phyloP scores from a whole-genome alignment of 2,329 filamentous ascomycete genomes.

The Xylaria arbuscula region DNA sequence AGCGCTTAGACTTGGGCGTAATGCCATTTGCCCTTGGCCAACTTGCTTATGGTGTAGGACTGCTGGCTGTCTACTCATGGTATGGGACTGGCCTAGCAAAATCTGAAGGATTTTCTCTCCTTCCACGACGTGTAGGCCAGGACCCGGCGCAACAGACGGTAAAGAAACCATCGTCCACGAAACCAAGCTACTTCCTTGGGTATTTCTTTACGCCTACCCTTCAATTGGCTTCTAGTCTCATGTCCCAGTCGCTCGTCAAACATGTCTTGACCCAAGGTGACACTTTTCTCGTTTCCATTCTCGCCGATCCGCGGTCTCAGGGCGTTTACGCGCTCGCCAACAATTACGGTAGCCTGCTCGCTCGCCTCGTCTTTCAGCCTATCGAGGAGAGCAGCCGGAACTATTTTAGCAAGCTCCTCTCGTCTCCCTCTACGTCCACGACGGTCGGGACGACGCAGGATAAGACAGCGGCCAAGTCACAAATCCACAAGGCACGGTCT shows the following conservation, averaged over 20 bases:
- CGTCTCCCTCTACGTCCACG: constrained; percentile 47
- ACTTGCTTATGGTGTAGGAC: constrained; percentile 74
- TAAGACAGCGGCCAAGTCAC: constrained; percentile 35
- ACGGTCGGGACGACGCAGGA: constrained; percentile 21
- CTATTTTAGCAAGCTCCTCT: constrained; percentile 85
- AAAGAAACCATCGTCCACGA: constrained; percentile 4
- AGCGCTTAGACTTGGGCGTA: constrained; percentile 71
- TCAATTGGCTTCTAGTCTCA: constrained; percentile 81
- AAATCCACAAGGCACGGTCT: constrained; percentile 56
- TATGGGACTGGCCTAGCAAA: constrained; percentile 68
- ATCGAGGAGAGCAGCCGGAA: constrained; percentile 93
- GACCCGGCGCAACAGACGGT: constrained; percentile 33
- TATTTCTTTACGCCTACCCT: constrained; percentile 78
- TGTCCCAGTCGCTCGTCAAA: constrained; percentile 89
- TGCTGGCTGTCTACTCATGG: constrained; percentile 77
- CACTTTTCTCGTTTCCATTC: constrained; percentile 82
- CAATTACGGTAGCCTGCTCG: constrained; percentile 92
- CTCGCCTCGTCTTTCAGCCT: constrained; percentile 90
- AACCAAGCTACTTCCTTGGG: constrained; percentile 61
- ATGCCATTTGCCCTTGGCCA: constrained; percentile 92
- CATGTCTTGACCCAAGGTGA: constrained; percentile 95
- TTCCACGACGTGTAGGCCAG: constrained; percentile 58
- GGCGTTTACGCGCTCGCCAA: constrained; percentile 92
- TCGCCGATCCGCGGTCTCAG: constrained; percentile 83
- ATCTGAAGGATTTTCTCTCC: constrained; percentile 74